Percentiles rank a stretch among this genome's conserved stretches.
phyloP scores from a whole-genome alignment of 179 eudicot species.

The Gypsophila paniculata region DNA sequence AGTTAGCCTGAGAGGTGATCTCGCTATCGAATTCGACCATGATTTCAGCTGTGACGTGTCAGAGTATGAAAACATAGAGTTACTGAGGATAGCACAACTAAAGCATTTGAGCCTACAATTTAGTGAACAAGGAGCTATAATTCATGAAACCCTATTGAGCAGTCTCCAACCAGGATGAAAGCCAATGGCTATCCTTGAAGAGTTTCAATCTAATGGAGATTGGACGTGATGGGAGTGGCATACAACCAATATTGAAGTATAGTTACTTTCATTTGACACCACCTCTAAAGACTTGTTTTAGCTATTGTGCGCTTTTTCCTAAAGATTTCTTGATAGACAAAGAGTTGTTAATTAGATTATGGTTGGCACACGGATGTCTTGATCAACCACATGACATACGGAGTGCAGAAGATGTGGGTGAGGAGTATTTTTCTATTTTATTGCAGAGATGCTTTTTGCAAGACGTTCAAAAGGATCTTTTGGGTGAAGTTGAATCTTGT shows the following conservation, averaged over 20 bases:
- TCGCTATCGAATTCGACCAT: neutral
- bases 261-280: constrained; percentile 16
- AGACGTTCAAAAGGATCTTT: neutral
- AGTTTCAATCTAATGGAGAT: neutral
- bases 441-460: constrained; percentile 16
- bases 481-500: neutral
- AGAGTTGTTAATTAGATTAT: neutral
- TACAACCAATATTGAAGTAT: constrained; percentile 7
- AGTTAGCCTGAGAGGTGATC: constrained; percentile 8
- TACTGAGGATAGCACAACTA: neutral
- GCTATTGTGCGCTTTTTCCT: constrained; percentile 13
- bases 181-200: constrained; percentile 14
- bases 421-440: constrained; percentile 1
- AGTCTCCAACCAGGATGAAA: constrained; percentile 1
- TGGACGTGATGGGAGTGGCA: neutral
- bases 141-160: constrained; percentile 1
- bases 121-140: neutral
- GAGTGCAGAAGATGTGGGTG: constrained; percentile 4
- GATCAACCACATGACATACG: neutral
- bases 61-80: neutral
- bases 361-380: constrained; percentile 26
- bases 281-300: constrained; percentile 22
- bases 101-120: neutral
- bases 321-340: neutral
- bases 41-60: neutral